These are phyloP conservation scores for Annulohypoxylon bovei DNA, from an alignment of 495 filamentous ascomycete species.

Conservation along the genomic window DNA sequence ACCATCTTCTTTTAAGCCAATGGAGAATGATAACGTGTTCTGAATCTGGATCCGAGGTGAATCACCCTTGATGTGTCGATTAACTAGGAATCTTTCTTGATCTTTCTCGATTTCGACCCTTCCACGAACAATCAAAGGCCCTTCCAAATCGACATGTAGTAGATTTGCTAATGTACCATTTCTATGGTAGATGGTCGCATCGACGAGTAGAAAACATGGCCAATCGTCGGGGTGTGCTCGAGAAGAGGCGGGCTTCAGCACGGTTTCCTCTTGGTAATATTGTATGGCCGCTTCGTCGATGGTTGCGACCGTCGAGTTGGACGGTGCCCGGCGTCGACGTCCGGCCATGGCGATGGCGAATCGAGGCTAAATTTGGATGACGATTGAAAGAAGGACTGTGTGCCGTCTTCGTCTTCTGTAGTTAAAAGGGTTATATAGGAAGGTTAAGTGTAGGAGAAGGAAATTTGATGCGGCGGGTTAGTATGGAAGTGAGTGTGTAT, in stretches of 20 bases:
- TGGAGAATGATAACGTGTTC: conserved; percentile 72
- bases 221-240: conserved; percentile 43
- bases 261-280: conserved; percentile 46
- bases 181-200: conserved; percentile 56
- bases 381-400: neutral
- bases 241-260: conserved; percentile 47
- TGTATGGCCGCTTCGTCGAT: conserved; percentile 41
- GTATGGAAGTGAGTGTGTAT: neutral
- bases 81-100: conserved; percentile 48
- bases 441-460: neutral
- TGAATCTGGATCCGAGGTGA: conserved; percentile 70
- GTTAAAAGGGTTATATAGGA: neutral
- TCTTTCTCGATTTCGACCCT: conserved; percentile 52
- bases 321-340: conserved; percentile 46
- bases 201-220: conserved; percentile 56
- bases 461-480: neutral
- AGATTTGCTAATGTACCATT: conserved; percentile 57
- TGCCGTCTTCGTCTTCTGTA: neutral
- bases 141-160: conserved; percentile 52
- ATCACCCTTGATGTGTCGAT: conserved; percentile 50
- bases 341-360: conserved; percentile 46
- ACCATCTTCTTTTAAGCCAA: conserved; percentile 66
- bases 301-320: conserved; percentile 45
- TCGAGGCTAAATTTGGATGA: neutral
- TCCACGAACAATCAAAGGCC: conserved; percentile 57